A percentile compares a stretch with the other conserved stretches of the same genome.
Evolutionary conservation across 768 basidiomycete species (phyloP).

Genomic region (Pholiota microspora): DNA sequence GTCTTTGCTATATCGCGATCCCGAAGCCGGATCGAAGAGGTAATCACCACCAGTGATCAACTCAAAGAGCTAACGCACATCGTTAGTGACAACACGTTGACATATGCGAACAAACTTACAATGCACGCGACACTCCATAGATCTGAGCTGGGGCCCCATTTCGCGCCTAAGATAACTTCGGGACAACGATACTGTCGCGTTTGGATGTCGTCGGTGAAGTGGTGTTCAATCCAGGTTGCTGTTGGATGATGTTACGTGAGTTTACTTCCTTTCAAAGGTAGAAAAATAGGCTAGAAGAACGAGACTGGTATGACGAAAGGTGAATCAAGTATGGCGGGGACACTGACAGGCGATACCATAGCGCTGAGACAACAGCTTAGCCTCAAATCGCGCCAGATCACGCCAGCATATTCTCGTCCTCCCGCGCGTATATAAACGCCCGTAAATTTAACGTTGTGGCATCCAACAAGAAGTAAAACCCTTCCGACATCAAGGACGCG

Average conservation of each 20-base stretch:
- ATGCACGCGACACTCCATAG: slow-evolving; percentile 97
- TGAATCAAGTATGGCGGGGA: no score
- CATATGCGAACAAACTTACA: slow-evolving; percentile 46
- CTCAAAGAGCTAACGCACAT: slow-evolving; percentile 78
- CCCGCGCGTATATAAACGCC: neutral
- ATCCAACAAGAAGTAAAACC: no score
- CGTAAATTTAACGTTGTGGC: no score
- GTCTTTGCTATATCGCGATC: slow-evolving; percentile 93
- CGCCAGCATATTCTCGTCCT: neutral
- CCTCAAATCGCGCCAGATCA: neutral
- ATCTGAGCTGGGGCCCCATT: slow-evolving; percentile 95
- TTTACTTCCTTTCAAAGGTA: neutral
- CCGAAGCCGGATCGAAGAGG: slow-evolving; percentile 95
- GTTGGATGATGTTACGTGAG: neutral
- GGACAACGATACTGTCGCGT: slow-evolving; percentile 97
- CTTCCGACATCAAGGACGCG: no score
- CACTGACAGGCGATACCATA: no score
- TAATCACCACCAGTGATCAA: slow-evolving; percentile 96
- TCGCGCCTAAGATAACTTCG: slow-evolving; percentile 94
- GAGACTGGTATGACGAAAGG: no score
- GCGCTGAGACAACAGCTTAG: neutral
- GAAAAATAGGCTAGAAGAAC: no score
- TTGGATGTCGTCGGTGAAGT: slow-evolving; percentile 98
- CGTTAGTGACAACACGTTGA: neutral
- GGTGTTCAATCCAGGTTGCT: slow-evolving; percentile 91